phyloP scores from a whole-genome alignment of 2,329 filamentous ascomycete species.

The Sporothrix humicola region DNA sequence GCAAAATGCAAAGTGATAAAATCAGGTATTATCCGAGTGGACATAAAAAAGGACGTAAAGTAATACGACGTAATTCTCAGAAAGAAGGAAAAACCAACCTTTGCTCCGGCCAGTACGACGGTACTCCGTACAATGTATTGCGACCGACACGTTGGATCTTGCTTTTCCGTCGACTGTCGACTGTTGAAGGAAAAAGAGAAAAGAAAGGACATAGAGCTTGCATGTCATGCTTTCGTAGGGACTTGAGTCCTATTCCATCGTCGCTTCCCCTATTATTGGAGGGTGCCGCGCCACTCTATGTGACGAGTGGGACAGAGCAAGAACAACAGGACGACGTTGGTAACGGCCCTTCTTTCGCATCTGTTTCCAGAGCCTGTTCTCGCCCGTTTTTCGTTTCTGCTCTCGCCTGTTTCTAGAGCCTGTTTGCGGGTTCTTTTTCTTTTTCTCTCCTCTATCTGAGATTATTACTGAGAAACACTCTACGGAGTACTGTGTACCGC shows the following conservation, averaged over 20 bases:
- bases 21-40: slow-evolving; percentile 2
- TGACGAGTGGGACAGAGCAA: slow-evolving; percentile 13
- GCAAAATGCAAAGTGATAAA: background rate
- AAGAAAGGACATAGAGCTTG: background rate
- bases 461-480: background rate
- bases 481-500: background rate
- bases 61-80: background rate
- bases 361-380: slow-evolving; percentile 5
- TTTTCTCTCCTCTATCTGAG: too few relatives aligned
- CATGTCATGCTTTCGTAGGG: background rate
- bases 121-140: background rate
- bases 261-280: slow-evolving; percentile 9
- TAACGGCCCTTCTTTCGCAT: slow-evolving; percentile 3
- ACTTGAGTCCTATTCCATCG: too few relatives aligned
- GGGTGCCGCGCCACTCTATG: slow-evolving; percentile 18
- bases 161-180: background rate
- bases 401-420: background rate
- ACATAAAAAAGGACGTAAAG: background rate
- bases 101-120: slow-evolving; percentile 13
- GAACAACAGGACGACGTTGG: background rate
- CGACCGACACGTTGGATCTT: background rate
- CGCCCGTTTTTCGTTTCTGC: background rate
- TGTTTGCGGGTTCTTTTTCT: background rate
- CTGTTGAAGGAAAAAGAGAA: background rate
- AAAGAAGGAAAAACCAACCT: background rate